A percentile compares a stretch with the other conserved stretches of the same genome.
Evolutionary conservation across 2,329 filamentous ascomycete species (phyloP).

Genomic region (Xylaria sp.): DNA sequence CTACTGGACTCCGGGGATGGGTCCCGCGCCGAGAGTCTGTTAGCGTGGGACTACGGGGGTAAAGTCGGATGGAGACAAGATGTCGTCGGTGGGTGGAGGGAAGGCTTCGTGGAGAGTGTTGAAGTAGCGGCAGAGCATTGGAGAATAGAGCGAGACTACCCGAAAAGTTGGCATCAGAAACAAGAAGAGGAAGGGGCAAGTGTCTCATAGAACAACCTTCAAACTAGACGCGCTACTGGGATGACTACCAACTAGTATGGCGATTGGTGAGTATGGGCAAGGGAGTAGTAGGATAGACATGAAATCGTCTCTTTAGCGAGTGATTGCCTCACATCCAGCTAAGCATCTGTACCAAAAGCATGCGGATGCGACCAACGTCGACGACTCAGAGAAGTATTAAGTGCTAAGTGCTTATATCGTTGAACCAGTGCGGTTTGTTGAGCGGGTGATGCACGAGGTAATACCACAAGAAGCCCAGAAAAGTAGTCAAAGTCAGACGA

Average conservation of each 20-base stretch:
- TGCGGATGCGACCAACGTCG: neutral
- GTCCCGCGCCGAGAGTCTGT: constrained; percentile 56
- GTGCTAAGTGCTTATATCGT: neutral
- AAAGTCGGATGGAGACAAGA: constrained; percentile 48
- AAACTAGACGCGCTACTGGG: neutral
- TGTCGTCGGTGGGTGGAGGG: constrained; percentile 54
- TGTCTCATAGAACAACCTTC: neutral
- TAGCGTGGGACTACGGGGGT: constrained; percentile 56
- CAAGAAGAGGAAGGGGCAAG: constrained; percentile 33
- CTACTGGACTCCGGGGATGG: constrained; percentile 57
- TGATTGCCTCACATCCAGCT: neutral
- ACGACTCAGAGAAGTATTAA: neutral
- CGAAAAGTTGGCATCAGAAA: constrained; percentile 48
- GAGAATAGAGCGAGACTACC: constrained; percentile 48
- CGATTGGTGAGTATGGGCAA: neutral
- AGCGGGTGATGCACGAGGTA: neutral
- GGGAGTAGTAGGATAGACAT: neutral
- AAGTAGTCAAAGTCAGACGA: neutral
- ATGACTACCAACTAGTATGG: neutral
- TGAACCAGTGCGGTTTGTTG: neutral
- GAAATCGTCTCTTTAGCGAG: neutral
- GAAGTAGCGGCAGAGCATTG: constrained; percentile 51
- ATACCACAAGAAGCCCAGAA: neutral
- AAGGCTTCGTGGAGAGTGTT: constrained; percentile 47
- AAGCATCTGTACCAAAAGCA: neutral